These are phyloP conservation scores for Theileria orientalis DNA, from an alignment of 169 alveolate species.

Conservation along the genomic window DNA sequence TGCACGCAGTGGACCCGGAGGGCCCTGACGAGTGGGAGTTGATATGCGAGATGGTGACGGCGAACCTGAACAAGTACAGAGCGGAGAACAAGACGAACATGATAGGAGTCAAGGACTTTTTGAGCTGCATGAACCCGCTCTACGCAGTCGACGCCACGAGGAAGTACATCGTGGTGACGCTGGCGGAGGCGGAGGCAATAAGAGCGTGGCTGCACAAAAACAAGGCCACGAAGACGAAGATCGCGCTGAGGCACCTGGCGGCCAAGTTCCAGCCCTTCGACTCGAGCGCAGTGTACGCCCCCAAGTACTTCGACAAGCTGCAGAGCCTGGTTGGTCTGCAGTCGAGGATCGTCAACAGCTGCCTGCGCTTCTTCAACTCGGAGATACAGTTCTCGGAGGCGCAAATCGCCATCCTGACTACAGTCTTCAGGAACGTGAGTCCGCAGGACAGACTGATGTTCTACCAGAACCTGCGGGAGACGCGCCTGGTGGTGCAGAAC, in stretches of 20 bases:
- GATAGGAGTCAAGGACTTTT: constrained; percentile 19
- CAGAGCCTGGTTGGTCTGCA: constrained; percentile 57
- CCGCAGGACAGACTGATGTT: constrained; percentile 24
- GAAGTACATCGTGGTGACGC: constrained; percentile 50
- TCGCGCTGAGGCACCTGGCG: constrained; percentile 55
- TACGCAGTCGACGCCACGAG: constrained; percentile 39
- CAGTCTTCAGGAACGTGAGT: constrained; percentile 26
- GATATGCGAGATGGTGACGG: constrained; percentile 23
- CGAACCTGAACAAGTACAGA: constrained; percentile 8
- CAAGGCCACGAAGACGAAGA: constrained; percentile 19
- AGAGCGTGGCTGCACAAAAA: constrained; percentile 63
- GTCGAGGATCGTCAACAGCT: constrained; percentile 51
- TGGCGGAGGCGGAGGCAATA: constrained; percentile 68
- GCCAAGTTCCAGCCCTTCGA: constrained; percentile 70
- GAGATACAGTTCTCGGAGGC: constrained; percentile 43
- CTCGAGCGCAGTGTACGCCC: constrained; percentile 31
- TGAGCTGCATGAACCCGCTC: constrained; percentile 19
- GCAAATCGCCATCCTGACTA: constrained; percentile 34
- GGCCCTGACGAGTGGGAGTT: constrained; percentile 55
- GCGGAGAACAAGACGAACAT: constrained; percentile 31
- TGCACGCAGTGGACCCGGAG: constrained; percentile 64
- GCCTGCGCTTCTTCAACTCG: constrained; percentile 62
- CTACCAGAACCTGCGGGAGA: constrained; percentile 57
- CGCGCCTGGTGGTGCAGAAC: constrained; percentile 54
- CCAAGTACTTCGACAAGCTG: constrained; percentile 29